Conservation (phyloP, 106 monocot species). For the Xerophyta viscosa region DNA sequence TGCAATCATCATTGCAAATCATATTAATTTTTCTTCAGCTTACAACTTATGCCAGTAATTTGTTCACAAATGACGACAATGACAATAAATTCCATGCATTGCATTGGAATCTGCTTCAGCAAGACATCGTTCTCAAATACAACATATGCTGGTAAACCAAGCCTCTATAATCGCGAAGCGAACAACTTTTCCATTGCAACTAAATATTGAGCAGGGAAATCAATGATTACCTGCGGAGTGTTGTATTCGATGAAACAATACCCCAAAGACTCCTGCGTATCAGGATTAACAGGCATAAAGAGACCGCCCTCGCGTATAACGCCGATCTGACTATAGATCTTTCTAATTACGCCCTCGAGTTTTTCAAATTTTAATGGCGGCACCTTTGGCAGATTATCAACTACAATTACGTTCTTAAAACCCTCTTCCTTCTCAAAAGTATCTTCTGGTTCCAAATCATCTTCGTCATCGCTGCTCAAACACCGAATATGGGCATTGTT, state of each 20-base stretch:
- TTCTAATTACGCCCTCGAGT: slow-evolving; percentile 65
- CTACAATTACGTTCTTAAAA: slow-evolving; percentile 56
- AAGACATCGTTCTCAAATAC: too few species aligned
- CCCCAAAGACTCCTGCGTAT: slow-evolving; percentile 63
- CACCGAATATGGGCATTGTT: too few species aligned
- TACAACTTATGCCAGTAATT: too few species aligned
- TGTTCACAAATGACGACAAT: too few species aligned
- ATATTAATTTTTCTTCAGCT: too few species aligned
- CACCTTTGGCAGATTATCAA: slow-evolving; percentile 77
- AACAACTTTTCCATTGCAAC: neutral
- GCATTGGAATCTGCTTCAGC: too few species aligned
- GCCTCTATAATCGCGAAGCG: too few species aligned
- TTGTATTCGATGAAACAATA: slow-evolving; percentile 87
- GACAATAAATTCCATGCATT: too few species aligned
- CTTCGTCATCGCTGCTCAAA: slow-evolving; percentile 62
- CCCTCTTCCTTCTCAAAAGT: slow-evolving; percentile 56
- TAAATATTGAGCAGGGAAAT: neutral
- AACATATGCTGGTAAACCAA: too few species aligned
- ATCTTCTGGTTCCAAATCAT: slow-evolving; percentile 40
- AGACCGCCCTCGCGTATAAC: slow-evolving; percentile 61
- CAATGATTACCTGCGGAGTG: slow-evolving; percentile 45
- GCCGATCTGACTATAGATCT: slow-evolving; percentile 74
- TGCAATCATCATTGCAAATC: too few species aligned
- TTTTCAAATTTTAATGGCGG: slow-evolving; percentile 85
- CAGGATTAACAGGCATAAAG: slow-evolving; percentile 70